A percentile compares a stretch with the other conserved stretches of the same genome.
Evolutionary conservation across 1,284 basidiomycete genomes (phyloP).

Genomic region (Vanrija pseudolonga): DNA sequence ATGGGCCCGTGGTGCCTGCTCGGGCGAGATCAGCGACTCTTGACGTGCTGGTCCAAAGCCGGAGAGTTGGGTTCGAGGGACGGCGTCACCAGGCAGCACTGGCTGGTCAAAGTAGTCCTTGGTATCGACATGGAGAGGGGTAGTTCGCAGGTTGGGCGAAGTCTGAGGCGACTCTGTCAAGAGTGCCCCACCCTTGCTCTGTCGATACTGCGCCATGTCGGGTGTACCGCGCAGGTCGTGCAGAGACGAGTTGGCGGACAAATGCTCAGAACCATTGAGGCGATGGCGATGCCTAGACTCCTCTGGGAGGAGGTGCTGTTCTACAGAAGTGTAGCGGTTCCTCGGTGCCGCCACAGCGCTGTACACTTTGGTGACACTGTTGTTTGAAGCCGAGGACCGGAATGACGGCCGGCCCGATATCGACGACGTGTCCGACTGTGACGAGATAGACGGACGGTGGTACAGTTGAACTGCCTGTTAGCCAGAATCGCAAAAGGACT

Average conservation of each 20-base stretch:
- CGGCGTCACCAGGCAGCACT: not conserved
- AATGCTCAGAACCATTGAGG: no score
- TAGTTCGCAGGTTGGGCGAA: not conserved
- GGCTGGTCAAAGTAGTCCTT: no score
- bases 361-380: not conserved
- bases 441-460: conserved; percentile 22
- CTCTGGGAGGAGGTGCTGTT: conserved; percentile 31
- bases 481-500: not conserved
- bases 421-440: conserved; percentile 16
- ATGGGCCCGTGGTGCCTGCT: not conserved
- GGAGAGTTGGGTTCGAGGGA: not conserved
- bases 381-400: conserved; percentile 3
- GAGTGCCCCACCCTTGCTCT: no score
- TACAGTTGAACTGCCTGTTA: conserved; percentile 20
- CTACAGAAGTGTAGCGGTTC: conserved; percentile 26
- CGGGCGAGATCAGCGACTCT: no score
- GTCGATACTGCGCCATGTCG: no score
- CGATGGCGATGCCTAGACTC: not conserved
- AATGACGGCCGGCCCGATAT: not conserved
- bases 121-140: not conserved
- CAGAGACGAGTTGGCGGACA: no score
- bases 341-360: conserved; percentile 7
- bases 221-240: no score
- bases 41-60: no score
- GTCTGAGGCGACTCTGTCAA: no score